Evolutionary conservation across 2,329 filamentous ascomycete genomes (phyloP), one percentile per base, ranked within the genome.

Genomic region (Alternaria conjuncta): DNA sequence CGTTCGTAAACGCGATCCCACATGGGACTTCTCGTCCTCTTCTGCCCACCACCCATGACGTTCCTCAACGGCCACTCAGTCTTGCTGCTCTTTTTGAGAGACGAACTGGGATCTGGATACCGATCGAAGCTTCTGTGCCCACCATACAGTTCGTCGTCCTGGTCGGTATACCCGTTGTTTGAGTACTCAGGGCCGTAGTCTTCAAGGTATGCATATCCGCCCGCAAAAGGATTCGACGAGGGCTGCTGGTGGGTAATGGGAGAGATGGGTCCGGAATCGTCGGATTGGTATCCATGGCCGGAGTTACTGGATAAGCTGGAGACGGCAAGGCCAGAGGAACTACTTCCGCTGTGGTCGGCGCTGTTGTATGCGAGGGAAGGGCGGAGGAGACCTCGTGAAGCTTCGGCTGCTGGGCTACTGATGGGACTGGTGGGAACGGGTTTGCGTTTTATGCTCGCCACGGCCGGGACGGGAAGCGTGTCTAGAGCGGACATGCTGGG

Each of bases 1-100:
- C 62, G 63, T 53, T 75, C 75, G 47, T 78, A 78, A 23, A 79
- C 72, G 2, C 73, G 69, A 61, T 78, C 76, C 73, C 74, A 78
- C 50, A 76, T 63, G 32, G 75, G 72, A 64, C 75, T 77, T 47
- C 66, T 71, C 23, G 67, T 73, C 53, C 73, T 64, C 46, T 60
- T 45, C 11, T 72, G 63, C 3, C 66, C 53, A 15, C 59, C 59
- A 5, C 67, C 69, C 13, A 68, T 45, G 6, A 69, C 54, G 45
- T 72, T 77, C 11, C 66, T 69, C 56, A 79, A 55, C 44, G 77
- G 77, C 76, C 77, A 79, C 51, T 79, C 76, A 0, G 66, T 72
- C 62, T 61, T 73, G 32, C 65, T 71, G 11, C 60, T 71, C 57
- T 65, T 69, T 4, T 64, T 23, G n/a, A 6, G n/a, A 10, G 20